A percentile compares a stretch with the other conserved stretches of the same genome.
phyloP scores from a whole-genome alignment of 768 basidiomycete genomes.

The Amanita fuliginea region DNA sequence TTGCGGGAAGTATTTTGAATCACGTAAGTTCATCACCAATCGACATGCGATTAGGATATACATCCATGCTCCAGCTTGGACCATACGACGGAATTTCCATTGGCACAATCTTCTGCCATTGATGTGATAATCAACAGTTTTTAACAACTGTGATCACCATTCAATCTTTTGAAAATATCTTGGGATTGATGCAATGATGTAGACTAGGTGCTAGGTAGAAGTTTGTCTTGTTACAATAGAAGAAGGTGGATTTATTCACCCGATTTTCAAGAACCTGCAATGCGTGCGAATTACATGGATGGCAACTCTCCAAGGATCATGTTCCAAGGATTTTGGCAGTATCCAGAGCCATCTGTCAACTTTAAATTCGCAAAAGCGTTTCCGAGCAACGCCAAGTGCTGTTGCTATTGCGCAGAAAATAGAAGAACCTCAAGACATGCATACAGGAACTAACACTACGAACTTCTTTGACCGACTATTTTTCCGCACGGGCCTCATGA shows the following conservation, averaged over 20 bases:
- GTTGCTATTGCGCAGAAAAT: background rate
- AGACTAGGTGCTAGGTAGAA: too few species aligned
- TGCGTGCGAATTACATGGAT: slow-evolving; percentile 7
- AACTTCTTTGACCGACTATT: slow-evolving; percentile 8
- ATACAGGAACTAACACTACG: background rate
- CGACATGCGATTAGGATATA: background rate
- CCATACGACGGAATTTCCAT: slow-evolving; percentile 42
- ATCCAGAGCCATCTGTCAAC: slow-evolving; percentile 36
- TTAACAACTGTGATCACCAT: too few species aligned
- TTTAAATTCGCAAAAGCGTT: slow-evolving; percentile 30
- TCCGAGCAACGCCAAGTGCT: slow-evolving; percentile 13
- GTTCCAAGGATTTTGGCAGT: slow-evolving; percentile 16
- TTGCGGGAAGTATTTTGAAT: slow-evolving; percentile 35
- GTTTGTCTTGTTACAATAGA: too few species aligned
- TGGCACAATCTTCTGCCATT: slow-evolving; percentile 31
- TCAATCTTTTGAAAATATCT: too few species aligned
- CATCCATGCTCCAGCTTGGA: slow-evolving; percentile 25
- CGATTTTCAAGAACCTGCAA: too few species aligned
- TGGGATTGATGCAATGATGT: too few species aligned
- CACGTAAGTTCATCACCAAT: slow-evolving; percentile 25
- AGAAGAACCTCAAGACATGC: slow-evolving; percentile 2
- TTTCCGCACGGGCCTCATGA: slow-evolving; percentile 7
- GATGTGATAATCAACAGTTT: too few species aligned
- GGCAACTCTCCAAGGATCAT: slow-evolving; percentile 16
- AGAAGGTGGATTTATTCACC: too few species aligned